A percentile compares a stretch with the other conserved stretches of the same genome.
phyloP scores from a whole-genome alignment of 768 basidiomycete species.

The Naganishia vishniacii region DNA sequence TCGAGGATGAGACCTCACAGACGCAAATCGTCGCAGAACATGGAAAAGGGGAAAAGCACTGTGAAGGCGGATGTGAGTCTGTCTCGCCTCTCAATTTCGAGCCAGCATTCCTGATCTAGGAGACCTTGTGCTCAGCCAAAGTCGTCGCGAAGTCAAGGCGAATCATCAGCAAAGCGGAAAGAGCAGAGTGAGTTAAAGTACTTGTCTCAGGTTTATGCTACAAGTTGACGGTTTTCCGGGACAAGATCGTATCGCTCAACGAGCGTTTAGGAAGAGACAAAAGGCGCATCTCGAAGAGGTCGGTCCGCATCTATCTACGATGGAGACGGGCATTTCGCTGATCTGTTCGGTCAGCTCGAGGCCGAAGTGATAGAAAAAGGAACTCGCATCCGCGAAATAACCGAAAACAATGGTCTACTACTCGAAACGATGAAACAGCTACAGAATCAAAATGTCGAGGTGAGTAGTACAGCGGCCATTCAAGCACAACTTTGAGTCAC shows the following conservation, averaged over 20 bases:
- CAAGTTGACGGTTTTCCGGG: neutral
- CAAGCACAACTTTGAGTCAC: neutral
- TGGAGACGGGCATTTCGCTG: neutral
- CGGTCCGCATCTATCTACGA: too few relatives aligned
- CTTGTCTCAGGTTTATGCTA: too few relatives aligned
- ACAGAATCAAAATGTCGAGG: slow-evolving; percentile 24
- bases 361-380: slow-evolving; percentile 13
- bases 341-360: neutral
- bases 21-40: too few relatives aligned
- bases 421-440: slow-evolving; percentile 26
- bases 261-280: slow-evolving; percentile 23
- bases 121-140: neutral
- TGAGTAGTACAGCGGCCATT: neutral
- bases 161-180: slow-evolving; percentile 24
- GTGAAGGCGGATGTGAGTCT: too few relatives aligned
- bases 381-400: slow-evolving; percentile 12
- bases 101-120: too few relatives aligned
- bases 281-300: slow-evolving; percentile 18
- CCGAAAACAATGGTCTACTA: slow-evolving; percentile 15
- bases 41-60: too few relatives aligned
- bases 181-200: slow-evolving; percentile 28
- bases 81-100: too few relatives aligned
- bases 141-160: slow-evolving; percentile 17
- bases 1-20: too few relatives aligned
- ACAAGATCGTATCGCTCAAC: slow-evolving; percentile 22